Base-by-base conservation (phyloP, 768 basidiomycete species). In the Amanita pseudoporphyria region DNA sequence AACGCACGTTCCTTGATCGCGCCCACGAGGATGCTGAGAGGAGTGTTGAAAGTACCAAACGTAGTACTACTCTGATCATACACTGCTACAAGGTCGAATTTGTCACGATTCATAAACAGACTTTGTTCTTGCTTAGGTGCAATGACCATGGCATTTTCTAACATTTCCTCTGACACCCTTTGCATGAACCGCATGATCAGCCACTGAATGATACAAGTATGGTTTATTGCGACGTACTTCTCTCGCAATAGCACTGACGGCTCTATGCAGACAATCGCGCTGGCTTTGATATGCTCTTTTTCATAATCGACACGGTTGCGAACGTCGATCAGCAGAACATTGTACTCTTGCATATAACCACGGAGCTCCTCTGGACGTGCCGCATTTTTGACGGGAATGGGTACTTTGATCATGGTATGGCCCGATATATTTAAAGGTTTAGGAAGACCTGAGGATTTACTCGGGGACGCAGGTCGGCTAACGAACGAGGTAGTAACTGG, bases 71-170 rank as follows among this genome's bases (percentile, higher is more conserved):
- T 63, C 44, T 74, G 58, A 63, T 98, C 94, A 63, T 93, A 93
- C 3, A 97, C 69, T 13, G 84, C 87, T 21, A 99, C 81, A 18
- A 94, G 64, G 56, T 96, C 93, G 61, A 88, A 95, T 57, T 86
- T 84, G 58, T 92, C 79, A 35, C 95, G 86, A 53, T 90, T 86
- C 36, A 69, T 63, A 63, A 98, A 98, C n/a, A 87, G 71, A 2
- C 73, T 71, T 39, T 71, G 71, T 64, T 97, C 94, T 33, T 74
- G 61, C 32, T 73, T 70, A 1, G 94, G 89, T 0, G 78, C 80
- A 30, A 88, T 68, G 3, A 78, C 67, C 49, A 96, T 75, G 0
- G 87, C 74, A 52, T 84, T 74, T 64, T 95, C 92, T 9, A 98
- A 75, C 22, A 69, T 70, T 39, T 72, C 64, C 1, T 81, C 77